Conservation (phyloP, 1,284 basidiomycete genomes). For the Trametes pubescens region DNA sequence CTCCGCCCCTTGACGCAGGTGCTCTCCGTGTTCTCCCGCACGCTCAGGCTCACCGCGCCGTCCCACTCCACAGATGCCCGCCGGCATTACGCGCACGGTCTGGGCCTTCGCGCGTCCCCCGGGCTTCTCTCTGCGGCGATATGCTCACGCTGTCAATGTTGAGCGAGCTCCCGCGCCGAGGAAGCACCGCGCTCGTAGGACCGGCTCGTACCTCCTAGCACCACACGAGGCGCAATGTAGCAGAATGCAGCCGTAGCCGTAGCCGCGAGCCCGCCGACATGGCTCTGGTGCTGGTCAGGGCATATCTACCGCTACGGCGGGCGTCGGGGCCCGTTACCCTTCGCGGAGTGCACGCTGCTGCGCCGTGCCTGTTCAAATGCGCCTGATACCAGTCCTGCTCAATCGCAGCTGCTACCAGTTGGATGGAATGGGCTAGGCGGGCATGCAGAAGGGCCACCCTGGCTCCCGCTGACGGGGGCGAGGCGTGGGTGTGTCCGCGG, state of each 20-base stretch:
- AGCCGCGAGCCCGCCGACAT: background rate
- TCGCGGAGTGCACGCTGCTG: background rate
- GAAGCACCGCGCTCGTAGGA: too few relatives aligned
- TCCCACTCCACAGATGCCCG: conserved; percentile 8
- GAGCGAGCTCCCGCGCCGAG: too few relatives aligned
- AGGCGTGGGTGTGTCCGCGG: conserved; percentile 2
- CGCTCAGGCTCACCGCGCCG: background rate
- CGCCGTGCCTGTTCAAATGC: background rate
- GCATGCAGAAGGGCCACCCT: background rate
- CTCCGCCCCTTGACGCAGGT: background rate
- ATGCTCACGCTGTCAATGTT: background rate
- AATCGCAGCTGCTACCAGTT: too few relatives aligned
- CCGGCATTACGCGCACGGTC: background rate
- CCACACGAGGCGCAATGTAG: too few relatives aligned
- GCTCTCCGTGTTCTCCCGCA: background rate
- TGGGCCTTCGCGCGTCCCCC: background rate
- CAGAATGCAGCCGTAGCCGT: too few relatives aligned
- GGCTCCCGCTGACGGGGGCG: background rate
- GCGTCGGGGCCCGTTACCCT: background rate
- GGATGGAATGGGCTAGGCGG: too few relatives aligned
- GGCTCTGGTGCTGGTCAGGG: background rate
- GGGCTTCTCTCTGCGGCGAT: background rate
- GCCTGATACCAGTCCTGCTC: too few relatives aligned
- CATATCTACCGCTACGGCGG: too few relatives aligned
- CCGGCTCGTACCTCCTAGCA: too few relatives aligned